Evolutionary conservation across 495 filamentous ascomycete genomes (phyloP), one percentile per base, ranked within the genome.

Genomic region (Neurospora sublineolata): DNA sequence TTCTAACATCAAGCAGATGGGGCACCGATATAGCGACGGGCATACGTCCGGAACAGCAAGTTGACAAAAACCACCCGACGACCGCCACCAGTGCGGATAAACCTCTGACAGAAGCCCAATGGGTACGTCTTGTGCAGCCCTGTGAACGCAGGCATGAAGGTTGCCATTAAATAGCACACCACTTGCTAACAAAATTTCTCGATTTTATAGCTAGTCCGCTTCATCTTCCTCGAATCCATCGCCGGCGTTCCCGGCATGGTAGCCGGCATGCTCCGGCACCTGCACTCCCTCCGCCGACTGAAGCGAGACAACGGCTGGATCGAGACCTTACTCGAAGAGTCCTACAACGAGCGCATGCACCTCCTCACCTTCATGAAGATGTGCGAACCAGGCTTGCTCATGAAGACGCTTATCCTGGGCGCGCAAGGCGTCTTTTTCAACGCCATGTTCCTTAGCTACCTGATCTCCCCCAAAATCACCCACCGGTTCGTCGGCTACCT

Each of bases 231-330:
- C 68, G 95, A 99, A 80, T 94, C 91, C 69, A 92, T 99, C 38
- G 95, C 95, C 11, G 95, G 91, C 23, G 95, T 99, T 0, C 96
- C 96, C 0, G 96, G 96, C 0, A 98, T 98, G 93, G 96, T 98
- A 6, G 95, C 90, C 0, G 95, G 94, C 10, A 97, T 97, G 90
- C 82, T 98, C 14, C 85, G 95, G 23, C 95, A 99, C 81, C 83
- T 99, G 8, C 87, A 91, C 76, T 93, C 89, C 74, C 82, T 99
- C 71, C 85, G 95, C 60, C 85, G 89, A 8, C 89, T 99, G 83
- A 93, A 93, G 83, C 82, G 95, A 39, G 95, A 99, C 79, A 97
- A 97, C 74, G 95, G 96, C 78, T 98, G 95, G 94, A 98, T 99
- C 74, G 94, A 97, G 79, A 97, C 93, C 0, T 86, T 98, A 0